Evolutionary conservation across 2,329 filamentous ascomycete species (phyloP), one percentile per base, ranked within the genome.

Genomic region (Fusarium veterinarium): DNA sequence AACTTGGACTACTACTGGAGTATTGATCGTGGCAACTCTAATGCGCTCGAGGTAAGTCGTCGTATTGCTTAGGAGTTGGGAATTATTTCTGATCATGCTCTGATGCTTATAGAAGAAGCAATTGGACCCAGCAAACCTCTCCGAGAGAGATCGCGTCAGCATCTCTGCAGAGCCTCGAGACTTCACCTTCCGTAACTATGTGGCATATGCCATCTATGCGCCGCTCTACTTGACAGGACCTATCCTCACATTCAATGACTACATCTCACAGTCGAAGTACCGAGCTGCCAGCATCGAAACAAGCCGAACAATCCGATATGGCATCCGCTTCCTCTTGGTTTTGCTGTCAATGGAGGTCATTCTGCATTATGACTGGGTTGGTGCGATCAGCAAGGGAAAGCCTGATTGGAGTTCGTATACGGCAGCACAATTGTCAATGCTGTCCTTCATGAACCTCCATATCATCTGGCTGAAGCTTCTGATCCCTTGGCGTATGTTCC

Each of bases 1-100:
- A 98, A 98, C 81, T 83, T 99, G 79, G 96, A 99, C 82, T 95
- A 97, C 80, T 95, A 97, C 81, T 99, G 96, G 95, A 96, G 93
- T 76, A 81, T 93, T 6, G 90, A 93, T 72, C 87, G 89, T 65
- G 84, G 88, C 42, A 83, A 82, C 67, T 85, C 88, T 33, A 95
- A 90, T 77, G 87, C 92, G 13, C 81, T 97, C 45, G 95, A 98
- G 91, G 96, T 98, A 89, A 80, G 89, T 83, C 8, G 10, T 23
- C 31, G 17, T 17, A n/a, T 17, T n/a, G 13, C 35, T 52, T 60
- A 23, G 23, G 35, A 49, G 58, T 61, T 64, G 23, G 25, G 67
- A 64, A 55, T 71, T 25, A 12, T 52, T 23, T 52, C 31, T 45
- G 38, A 55, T 49, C 60, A 69, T 46, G 77, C 60, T 60, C 91